Percentiles rank a stretch among this genome's conserved stretches.
Evolutionary conservation across 148 eudicot species (phyloP).

Genomic region (Fallopia convolvulus): DNA sequence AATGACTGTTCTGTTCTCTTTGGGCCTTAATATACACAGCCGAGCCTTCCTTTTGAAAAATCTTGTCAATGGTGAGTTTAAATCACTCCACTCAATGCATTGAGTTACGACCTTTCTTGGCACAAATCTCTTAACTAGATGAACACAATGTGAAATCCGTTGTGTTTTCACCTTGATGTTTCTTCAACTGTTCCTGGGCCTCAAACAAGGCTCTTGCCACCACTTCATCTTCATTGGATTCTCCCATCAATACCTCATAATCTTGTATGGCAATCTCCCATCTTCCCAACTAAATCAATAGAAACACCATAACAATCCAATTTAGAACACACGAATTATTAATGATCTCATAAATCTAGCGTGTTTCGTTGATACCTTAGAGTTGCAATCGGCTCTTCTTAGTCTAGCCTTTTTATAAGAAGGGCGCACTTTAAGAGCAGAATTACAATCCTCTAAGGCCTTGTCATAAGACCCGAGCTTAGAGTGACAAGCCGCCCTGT

Average conservation of each 20-base stretch:
- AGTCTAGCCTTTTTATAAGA: slow-evolving; percentile 70
- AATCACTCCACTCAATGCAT: too few species aligned
- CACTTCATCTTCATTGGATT: slow-evolving; percentile 60
- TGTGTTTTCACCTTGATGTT: slow-evolving; percentile 30
- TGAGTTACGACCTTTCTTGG: too few species aligned
- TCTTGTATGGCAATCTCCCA: slow-evolving; percentile 74
- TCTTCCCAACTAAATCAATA: slow-evolving; percentile 39
- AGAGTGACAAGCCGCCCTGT: slow-evolving; percentile 75
- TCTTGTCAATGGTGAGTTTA: too few species aligned
- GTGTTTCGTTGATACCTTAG: slow-evolving; percentile 39
- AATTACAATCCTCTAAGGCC: slow-evolving; percentile 73
- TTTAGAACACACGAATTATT: not conserved
- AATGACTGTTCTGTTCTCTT: too few species aligned
- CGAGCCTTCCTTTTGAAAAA: too few species aligned
- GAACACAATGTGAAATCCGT: too few species aligned
- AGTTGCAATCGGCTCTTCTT: slow-evolving; percentile 76
- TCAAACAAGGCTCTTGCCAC: slow-evolving; percentile 46
- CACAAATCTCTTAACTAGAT: too few species aligned
- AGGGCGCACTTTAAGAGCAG: slow-evolving; percentile 66
- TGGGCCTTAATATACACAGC: too few species aligned
- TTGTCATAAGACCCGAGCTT: slow-evolving; percentile 58
- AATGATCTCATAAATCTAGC: not conserved
- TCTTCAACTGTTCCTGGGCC: slow-evolving; percentile 39
- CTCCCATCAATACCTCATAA: slow-evolving; percentile 55
- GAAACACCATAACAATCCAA: not conserved